These are phyloP conservation scores for Russula compacta DNA, from an alignment of 768 basidiomycete genomes.

Conservation along the genomic window DNA sequence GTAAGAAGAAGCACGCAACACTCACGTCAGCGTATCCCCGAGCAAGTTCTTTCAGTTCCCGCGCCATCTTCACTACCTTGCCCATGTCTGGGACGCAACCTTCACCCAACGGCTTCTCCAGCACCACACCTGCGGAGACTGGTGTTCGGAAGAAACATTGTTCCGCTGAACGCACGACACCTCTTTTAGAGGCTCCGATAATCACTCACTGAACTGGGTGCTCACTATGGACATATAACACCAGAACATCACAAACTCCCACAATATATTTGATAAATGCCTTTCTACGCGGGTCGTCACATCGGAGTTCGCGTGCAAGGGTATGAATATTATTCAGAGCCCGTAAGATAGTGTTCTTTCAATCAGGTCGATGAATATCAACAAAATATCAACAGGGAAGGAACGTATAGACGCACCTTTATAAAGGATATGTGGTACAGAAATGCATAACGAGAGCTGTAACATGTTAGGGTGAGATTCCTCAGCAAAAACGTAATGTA, in stretches of 20 bases:
- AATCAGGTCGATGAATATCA: neutral
- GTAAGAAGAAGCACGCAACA: neutral
- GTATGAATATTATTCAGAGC: constrained; percentile 12
- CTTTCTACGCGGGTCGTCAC: constrained; percentile 1
- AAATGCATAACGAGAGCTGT: constrained; percentile 10
- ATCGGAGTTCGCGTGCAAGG: neutral
- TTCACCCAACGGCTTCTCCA: neutral
- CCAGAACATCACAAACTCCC: constrained; percentile 8
- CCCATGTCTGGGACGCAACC: constrained; percentile 10
- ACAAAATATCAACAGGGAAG: neutral
- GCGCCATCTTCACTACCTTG: neutral
- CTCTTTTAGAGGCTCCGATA: neutral
- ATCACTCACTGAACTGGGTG: neutral
- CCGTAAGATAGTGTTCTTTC: constrained; percentile 18
- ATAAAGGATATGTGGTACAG: constrained; percentile 15
- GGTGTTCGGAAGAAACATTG: constrained; percentile 2
- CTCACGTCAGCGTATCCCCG: constrained; percentile 5
- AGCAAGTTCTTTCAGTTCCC: constrained; percentile 5
- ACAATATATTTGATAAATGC: constrained; percentile 12
- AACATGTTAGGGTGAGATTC: neutral
- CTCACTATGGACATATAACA: constrained; percentile 6
- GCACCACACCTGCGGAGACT: neutral
- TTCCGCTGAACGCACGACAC: neutral
- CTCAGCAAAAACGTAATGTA: neutral
- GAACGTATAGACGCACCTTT: constrained; percentile 1